Conservation (phyloP, 1,284 basidiomycete species). For the Meira miltonrushii region DNA sequence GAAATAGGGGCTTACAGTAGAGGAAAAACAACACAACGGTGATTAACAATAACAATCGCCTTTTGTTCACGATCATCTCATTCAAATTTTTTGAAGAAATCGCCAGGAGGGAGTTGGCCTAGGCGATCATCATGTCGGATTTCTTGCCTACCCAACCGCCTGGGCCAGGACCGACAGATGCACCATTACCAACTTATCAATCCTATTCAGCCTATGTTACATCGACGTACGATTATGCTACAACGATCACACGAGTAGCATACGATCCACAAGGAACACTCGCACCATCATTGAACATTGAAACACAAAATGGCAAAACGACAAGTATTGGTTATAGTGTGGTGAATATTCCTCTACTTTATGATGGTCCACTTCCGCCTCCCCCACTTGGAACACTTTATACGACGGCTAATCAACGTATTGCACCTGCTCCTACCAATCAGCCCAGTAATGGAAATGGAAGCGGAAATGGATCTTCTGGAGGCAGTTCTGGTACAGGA, state of each 20-base stretch:
- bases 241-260: slow-evolving; percentile 24
- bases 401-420: slow-evolving; percentile 18
- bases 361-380: slow-evolving; percentile 36
- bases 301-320: slow-evolving; percentile 19
- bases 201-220: slow-evolving; percentile 35
- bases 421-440: background rate
- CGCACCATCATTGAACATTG: slow-evolving; percentile 25
- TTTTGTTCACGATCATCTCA: too few relatives aligned
- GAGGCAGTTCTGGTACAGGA: background rate
- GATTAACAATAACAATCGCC: too few relatives aligned
- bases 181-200: slow-evolving; percentile 35
- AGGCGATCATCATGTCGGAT: slow-evolving; percentile 4
- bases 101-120: too few relatives aligned
- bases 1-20: too few relatives aligned
- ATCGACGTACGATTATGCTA: slow-evolving; percentile 18
- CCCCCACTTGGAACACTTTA: slow-evolving; percentile 35
- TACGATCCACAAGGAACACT: slow-evolving; percentile 33
- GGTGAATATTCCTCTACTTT: slow-evolving; percentile 34
- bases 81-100: too few relatives aligned
- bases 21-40: too few relatives aligned
- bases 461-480: background rate
- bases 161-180: slow-evolving; percentile 38
- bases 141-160: slow-evolving; percentile 28
- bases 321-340: slow-evolving; percentile 27
- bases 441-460: background rate